Evolutionary conservation across 2,329 filamentous ascomycete species (phyloP).

Genomic region (Pseudogymnoascus sp.): DNA sequence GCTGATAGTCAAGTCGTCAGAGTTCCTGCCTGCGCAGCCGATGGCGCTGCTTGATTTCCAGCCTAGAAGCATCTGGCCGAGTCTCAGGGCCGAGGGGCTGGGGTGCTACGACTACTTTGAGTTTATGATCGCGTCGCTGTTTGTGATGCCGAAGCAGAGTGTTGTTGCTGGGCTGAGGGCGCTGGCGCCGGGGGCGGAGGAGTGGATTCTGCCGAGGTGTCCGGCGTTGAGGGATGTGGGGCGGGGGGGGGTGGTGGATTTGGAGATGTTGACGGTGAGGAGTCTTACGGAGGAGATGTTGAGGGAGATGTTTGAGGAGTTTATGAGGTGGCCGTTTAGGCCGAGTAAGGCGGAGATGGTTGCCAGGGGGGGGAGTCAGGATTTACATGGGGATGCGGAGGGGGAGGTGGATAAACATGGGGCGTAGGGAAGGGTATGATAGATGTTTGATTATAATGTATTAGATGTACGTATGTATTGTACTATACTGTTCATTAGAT

Average conservation of each 20-base stretch:
- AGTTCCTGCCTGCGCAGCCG: slow-evolving; percentile 57
- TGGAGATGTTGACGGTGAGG: slow-evolving; percentile 36
- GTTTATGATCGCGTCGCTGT: slow-evolving; percentile 39
- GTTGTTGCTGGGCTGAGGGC: slow-evolving; percentile 38
- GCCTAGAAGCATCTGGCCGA: slow-evolving; percentile 44
- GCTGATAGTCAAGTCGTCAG: slow-evolving; percentile 44
- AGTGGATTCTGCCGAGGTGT: slow-evolving; percentile 42
- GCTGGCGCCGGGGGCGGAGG: slow-evolving; percentile 51
- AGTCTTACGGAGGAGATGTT: slow-evolving; percentile 46
- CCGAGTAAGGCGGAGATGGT: slow-evolving; percentile 60
- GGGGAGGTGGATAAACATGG: neutral
- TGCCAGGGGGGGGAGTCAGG: slow-evolving; percentile 52
- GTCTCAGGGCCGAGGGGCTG: slow-evolving; percentile 35
- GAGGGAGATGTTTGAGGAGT: slow-evolving; percentile 49
- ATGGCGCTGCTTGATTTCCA: slow-evolving; percentile 58
- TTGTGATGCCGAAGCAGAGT: slow-evolving; percentile 27
- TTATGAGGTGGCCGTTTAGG: slow-evolving; percentile 57
- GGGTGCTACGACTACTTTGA: slow-evolving; percentile 41
- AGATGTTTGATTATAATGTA: neutral
- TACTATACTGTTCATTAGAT: neutral
- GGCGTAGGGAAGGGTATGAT: neutral
- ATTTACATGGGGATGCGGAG: neutral
- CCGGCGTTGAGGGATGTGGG: slow-evolving; percentile 39
- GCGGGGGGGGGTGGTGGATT: slow-evolving; percentile 36
- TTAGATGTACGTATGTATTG: neutral